phyloP scores from a whole-genome alignment of 805 yeast species.

The Starmerella geochares region DNA sequence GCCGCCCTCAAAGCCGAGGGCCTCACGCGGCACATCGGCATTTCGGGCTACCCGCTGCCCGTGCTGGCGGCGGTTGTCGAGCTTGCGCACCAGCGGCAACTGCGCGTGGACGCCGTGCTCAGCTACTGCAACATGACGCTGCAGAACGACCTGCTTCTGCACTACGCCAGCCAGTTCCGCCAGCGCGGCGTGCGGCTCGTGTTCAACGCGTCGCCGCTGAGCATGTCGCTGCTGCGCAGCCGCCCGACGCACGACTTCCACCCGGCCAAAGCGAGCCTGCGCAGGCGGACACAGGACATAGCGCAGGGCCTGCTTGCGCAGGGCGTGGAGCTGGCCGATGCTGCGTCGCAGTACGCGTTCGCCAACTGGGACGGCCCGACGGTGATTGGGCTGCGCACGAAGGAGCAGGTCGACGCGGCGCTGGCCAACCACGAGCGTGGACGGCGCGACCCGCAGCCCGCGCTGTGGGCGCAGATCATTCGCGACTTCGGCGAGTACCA shows the following conservation, averaged over 20 bases:
- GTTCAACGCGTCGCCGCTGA: slow-evolving; percentile 74
- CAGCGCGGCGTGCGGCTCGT: slow-evolving; percentile 46
- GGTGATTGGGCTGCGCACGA: slow-evolving; percentile 64
- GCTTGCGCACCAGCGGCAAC: slow-evolving; percentile 42
- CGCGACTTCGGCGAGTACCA: slow-evolving; percentile 18
- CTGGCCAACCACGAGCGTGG: slow-evolving; percentile 47
- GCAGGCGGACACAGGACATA: slow-evolving; percentile 36
- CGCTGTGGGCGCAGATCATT: slow-evolving; percentile 14
- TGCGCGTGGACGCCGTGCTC: slow-evolving; percentile 62
- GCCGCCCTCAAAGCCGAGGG: slow-evolving; percentile 54
- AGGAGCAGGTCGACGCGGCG: slow-evolving; percentile 56
- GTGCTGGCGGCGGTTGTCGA: slow-evolving; percentile 38
- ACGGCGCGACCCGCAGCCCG: slow-evolving; percentile 16
- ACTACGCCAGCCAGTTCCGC: slow-evolving; percentile 40
- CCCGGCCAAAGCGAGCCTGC: slow-evolving; percentile 58
- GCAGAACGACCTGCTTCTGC: slow-evolving; percentile 53
- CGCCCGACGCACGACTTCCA: slow-evolving; percentile 64
- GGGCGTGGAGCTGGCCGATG: slow-evolving; percentile 62
- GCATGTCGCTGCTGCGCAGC: slow-evolving; percentile 75
- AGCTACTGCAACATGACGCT: slow-evolving; percentile 74
- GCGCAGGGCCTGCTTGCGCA: slow-evolving; percentile 39
- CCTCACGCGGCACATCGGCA: slow-evolving; percentile 52
- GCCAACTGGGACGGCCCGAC: slow-evolving; percentile 57
- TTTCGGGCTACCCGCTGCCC: slow-evolving; percentile 79
- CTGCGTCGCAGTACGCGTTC: slow-evolving; percentile 69